Base-by-base conservation (phyloP, 164 flowering plant species). In the Kalanchoe fedtschenkoi region DNA sequence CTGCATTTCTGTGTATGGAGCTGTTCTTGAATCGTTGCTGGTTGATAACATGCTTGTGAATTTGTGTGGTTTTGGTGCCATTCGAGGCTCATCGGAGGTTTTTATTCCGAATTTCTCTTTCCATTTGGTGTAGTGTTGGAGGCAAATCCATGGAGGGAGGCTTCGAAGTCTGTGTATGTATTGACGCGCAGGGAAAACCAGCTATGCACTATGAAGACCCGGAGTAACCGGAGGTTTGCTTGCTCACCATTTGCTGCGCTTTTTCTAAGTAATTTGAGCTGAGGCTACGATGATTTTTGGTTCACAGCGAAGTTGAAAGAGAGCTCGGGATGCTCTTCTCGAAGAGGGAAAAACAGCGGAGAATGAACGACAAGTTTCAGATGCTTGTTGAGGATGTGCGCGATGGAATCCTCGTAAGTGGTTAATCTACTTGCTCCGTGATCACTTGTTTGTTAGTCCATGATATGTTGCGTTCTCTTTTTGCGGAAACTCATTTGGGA, bases 381-480 rank as follows among this genome's bases (percentile, higher is more conserved):
- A 89, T 92, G 98, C 83, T 88, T 60, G 97, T 93, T 60, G 98
- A 93, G 77, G 98, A 93, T 76, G 65, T 93, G 42, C 80, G 85
- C 65, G 99, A 95, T 61, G 99, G 97, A 69, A 85, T 95, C 5
- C 96, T 95, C 57, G 96, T 95, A 80, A 83, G 95, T 73, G 5
- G 60, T 70, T 51, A 21, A 24, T 32, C 4, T 16, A n/a, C n/a
- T 34, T 60, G 26, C 14, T 47, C 13, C 2, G 4, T 26, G 11
- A 51, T n/a, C n/a, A 24, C 5, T 15, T 1, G 16, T 16, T 24
- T 15, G 10, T 9, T 24, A 1, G 2, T 47, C 7, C 19, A 7
- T 46, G 55, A 14, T n/a, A n/a, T n/a, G n/a, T n/a, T n/a, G n/a
- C n/a, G n/a, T 10, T 13, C 13, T 8, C 13, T 51, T 13, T 28